These are phyloP conservation scores for Kazachstania martiniae DNA, from an alignment of 805 yeast species.

Conservation along the genomic window DNA sequence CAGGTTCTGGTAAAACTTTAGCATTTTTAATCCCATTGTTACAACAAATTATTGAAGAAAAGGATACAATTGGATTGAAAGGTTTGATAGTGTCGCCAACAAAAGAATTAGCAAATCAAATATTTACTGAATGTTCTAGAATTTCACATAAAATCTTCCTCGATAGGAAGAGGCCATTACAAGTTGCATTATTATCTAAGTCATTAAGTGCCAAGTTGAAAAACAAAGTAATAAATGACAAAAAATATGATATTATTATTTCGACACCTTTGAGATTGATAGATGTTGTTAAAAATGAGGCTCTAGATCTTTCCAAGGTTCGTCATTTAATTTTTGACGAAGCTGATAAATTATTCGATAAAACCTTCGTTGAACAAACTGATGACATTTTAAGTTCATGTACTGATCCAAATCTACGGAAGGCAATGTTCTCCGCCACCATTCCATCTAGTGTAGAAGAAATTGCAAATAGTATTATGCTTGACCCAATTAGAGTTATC, in stretches of 20 bases:
- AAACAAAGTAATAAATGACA: slow-evolving; percentile 45
- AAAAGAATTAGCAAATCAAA: slow-evolving; percentile 85
- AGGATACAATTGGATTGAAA: slow-evolving; percentile 37
- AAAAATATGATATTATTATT: slow-evolving; percentile 69
- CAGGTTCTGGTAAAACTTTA: slow-evolving; percentile 95
- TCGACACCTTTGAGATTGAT: slow-evolving; percentile 85
- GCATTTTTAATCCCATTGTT: slow-evolving; percentile 81
- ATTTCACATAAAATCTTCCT: slow-evolving; percentile 33
- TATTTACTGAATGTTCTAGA: slow-evolving; percentile 52
- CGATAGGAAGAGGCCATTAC: slow-evolving; percentile 41
- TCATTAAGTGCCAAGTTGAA: slow-evolving; percentile 58
- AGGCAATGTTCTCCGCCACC: slow-evolving; percentile 89
- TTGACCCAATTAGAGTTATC: slow-evolving; percentile 72
- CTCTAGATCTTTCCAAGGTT: slow-evolving; percentile 52
- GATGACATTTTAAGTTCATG: slow-evolving; percentile 57
- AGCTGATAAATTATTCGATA: slow-evolving; percentile 87
- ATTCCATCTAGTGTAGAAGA: slow-evolving; percentile 90
- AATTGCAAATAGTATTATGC: slow-evolving; percentile 75
- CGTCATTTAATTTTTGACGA: slow-evolving; percentile 81
- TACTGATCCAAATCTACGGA: slow-evolving; percentile 37
- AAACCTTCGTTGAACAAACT: slow-evolving; percentile 79
- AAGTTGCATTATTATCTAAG: slow-evolving; percentile 57
- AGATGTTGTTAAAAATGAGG: slow-evolving; percentile 56
- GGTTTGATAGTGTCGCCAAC: slow-evolving; percentile 89
- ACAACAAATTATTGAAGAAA: slow-evolving; percentile 26